Evolutionary conservation across 75 land plant species (phyloP).

Genomic region (Cunninghamia lanceolata): DNA sequence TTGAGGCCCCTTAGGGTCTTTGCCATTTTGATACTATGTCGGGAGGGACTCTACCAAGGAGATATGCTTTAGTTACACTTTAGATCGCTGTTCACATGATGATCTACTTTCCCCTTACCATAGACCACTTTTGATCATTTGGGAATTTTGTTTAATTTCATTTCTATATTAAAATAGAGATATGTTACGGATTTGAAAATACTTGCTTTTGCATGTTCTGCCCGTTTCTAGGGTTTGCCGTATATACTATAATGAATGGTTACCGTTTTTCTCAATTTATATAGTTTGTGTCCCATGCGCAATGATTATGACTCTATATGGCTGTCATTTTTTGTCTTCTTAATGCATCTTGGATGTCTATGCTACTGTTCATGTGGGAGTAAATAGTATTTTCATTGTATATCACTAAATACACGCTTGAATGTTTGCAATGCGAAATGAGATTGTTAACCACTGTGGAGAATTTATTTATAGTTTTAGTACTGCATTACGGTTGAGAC

Average conservation of each 20-base stretch:
- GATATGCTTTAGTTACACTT: background rate
- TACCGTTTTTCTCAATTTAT: no score
- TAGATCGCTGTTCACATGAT: background rate
- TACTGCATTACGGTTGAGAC: background rate
- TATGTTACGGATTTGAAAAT: background rate
- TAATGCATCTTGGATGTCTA: background rate
- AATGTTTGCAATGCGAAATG: background rate
- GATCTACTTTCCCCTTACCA: background rate
- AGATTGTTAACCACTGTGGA: background rate
- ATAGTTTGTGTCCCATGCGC: background rate
- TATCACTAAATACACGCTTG: background rate
- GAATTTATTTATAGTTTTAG: background rate
- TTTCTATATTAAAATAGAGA: background rate
- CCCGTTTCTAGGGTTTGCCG: no score
- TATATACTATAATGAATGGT: no score
- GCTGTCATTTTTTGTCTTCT: background rate
- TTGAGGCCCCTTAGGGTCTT: no score
- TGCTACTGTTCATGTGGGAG: background rate
- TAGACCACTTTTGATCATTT: background rate
- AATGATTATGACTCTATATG: background rate
- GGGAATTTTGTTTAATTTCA: background rate
- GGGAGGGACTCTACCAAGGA: background rate
- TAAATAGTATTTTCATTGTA: background rate
- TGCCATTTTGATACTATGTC: no score
- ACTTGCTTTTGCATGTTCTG: no score